Evolutionary conservation across 352 stramenopile genomes (phyloP), one percentile per base, ranked within the genome.

Genomic region (Globisporangium recalcitrans): DNA sequence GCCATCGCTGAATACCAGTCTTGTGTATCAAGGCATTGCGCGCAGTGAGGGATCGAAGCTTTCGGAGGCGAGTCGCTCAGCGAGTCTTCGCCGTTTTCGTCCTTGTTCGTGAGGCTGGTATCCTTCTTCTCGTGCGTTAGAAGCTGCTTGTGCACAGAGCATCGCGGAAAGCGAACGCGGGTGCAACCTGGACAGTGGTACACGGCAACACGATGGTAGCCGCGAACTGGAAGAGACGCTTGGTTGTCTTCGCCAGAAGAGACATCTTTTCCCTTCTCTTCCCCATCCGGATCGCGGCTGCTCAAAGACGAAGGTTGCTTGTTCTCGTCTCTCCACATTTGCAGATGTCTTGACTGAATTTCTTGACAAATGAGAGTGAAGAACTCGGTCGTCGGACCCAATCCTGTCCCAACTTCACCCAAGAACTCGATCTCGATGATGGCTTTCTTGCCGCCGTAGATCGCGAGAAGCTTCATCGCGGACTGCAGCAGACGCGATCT

Each of bases 391-490:
- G 83, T 92, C 2, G 83, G 83, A 8, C 83, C 83, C 14, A 90
- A 29, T 11, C 83, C 83, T 0, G 80, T 92, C 9, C 83, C 83
- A 2, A 92, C 83, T 77, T 92, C 83, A 14, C 80, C 83, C 0
- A 92, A 63, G 51, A 90, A 92, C 58, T 92, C 83, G 46, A 90
- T 87, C 67, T 92, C 83, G 46, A 92, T 82, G 40, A 90, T 74
- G 19, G 80, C 75, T 56, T 88, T 87, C 70, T 86, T 86, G 26
- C 83, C 83, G 14, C 83, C 80, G 55, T 92, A 90, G 48, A 90
- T 78, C 14, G 77, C 64, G 16, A 92, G 62, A 9, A 92, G 64
- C 65, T 92, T 92, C 68, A 85, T 80, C 4, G 83, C 83, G 1
- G 80, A 92, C 58, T 84, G 72, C 21, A 92, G 65, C 16, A 92